phyloP scores from a whole-genome alignment of 768 basidiomycete genomes.

The Lactarius tabidus region DNA sequence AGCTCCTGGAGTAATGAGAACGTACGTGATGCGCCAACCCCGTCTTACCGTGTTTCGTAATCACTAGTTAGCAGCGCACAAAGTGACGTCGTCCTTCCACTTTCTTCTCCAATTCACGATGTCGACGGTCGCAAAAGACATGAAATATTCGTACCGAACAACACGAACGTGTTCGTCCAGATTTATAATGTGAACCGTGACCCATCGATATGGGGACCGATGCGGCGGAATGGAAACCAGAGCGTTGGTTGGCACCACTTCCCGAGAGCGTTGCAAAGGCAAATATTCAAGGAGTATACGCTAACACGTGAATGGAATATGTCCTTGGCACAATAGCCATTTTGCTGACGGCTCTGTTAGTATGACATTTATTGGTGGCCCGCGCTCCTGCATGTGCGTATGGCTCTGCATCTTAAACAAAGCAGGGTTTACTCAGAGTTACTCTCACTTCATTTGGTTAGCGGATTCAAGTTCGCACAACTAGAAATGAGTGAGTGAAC shows the following conservation, averaged over 20 bases:
- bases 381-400: neutral
- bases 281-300: conserved; percentile 23
- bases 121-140: conserved; percentile 18
- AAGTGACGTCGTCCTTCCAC: neutral
- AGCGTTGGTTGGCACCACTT: conserved; percentile 34
- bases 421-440: neutral
- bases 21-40: neutral
- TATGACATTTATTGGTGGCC: neutral
- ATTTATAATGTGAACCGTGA: conserved; percentile 31
- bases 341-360: neutral
- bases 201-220: neutral
- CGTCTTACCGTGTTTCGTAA: neutral
- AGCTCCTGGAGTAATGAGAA: neutral
- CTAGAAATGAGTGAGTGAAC: neutral
- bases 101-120: neutral
- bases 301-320: conserved; percentile 26
- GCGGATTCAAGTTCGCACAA: conserved; percentile 40
- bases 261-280: conserved; percentile 24
- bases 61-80: neutral
- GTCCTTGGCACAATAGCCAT: neutral
- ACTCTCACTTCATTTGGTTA: too few relatives aligned
- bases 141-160: conserved; percentile 10
- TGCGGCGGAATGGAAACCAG: conserved; percentile 14
- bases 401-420: neutral
- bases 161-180: conserved; percentile 12